phyloP scores from a whole-genome alignment of 805 yeast species.

The Candida sphagnicola region DNA sequence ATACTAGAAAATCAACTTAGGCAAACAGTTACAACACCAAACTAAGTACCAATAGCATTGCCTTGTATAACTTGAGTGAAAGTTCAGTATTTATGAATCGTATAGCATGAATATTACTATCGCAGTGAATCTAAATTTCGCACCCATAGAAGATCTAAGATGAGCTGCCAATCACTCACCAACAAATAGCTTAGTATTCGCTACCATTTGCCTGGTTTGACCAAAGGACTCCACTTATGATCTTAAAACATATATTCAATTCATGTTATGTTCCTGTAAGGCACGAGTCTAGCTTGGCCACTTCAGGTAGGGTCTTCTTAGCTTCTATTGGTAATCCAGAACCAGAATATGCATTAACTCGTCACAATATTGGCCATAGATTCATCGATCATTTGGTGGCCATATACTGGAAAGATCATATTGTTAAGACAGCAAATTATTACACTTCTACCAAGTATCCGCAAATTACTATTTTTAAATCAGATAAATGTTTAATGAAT shows the following conservation, averaged over 20 bases:
- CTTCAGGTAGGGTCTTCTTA: slow-evolving; percentile 11
- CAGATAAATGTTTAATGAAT: slow-evolving; percentile 66
- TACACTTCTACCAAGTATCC: slow-evolving; percentile 15
- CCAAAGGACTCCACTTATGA: neutral
- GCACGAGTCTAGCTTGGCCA: slow-evolving; percentile 2
- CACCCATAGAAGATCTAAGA: no score
- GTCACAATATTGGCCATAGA: slow-evolving; percentile 78
- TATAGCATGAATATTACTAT: no score
- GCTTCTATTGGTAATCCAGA: slow-evolving; percentile 80
- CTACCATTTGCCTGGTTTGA: neutral
- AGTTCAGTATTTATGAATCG: no score
- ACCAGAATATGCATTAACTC: slow-evolving; percentile 50
- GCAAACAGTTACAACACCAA: no score
- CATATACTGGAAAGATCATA: slow-evolving; percentile 21
- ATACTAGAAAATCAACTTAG: no score
- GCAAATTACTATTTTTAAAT: slow-evolving; percentile 41
- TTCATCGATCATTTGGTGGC: slow-evolving; percentile 34
- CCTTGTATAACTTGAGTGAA: no score
- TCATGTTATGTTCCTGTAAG: slow-evolving; percentile 7
- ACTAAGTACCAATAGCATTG: no score
- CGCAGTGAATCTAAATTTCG: no score
- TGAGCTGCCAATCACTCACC: no score
- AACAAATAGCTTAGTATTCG: no score
- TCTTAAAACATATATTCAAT: slow-evolving; percentile 6
- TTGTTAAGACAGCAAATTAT: slow-evolving; percentile 1